phyloP scores from a whole-genome alignment of 2,329 filamentous ascomycete species.

The Coniochaeta sp. region DNA sequence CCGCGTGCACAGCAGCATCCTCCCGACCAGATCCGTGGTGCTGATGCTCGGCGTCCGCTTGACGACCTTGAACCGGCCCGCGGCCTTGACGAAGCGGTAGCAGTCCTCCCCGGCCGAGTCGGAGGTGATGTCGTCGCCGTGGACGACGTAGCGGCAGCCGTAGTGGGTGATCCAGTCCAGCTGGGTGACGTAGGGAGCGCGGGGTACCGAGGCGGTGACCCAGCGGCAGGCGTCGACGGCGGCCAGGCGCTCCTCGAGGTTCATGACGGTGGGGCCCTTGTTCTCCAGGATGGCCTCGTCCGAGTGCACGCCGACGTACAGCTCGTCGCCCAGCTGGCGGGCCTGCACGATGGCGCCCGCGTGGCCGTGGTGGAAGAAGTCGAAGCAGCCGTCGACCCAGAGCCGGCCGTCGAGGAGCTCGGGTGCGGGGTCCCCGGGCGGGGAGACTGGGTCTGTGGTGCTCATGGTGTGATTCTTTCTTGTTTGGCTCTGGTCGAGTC shows the following conservation, averaged over 20 bases:
- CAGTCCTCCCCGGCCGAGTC: constrained; percentile 92
- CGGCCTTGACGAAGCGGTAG: constrained; percentile 95
- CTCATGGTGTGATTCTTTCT: constrained; percentile 8
- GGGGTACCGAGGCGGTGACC: constrained; percentile 75
- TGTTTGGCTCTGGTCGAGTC: neutral
- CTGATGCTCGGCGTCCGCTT: constrained; percentile 95
- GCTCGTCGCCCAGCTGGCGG: constrained; percentile 78
- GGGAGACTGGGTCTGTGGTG: constrained; percentile 12
- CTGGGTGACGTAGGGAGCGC: constrained; percentile 90
- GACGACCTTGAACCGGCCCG: constrained; percentile 90
- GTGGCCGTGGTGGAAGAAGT: constrained; percentile 98
- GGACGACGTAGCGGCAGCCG: constrained; percentile 90
- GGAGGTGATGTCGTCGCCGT: constrained; percentile 95
- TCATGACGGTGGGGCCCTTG: constrained; percentile 98
- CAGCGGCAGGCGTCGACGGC: constrained; percentile 94
- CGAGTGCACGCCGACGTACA: constrained; percentile 89
- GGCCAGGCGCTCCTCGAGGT: constrained; percentile 78
- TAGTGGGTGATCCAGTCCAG: constrained; percentile 93
- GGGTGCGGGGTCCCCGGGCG: constrained; percentile 40
- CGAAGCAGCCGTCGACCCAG: constrained; percentile 98
- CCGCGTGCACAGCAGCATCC: constrained; percentile 94
- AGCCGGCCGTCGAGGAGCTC: constrained; percentile 64
- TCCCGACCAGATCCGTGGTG: constrained; percentile 94
- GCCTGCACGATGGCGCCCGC: constrained; percentile 96
- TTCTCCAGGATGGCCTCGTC: constrained; percentile 94